Evolutionary conservation across 2,329 filamentous ascomycete species (phyloP), one percentile per base, ranked within the genome.

Genomic region (Fusarium sarcochroum): DNA sequence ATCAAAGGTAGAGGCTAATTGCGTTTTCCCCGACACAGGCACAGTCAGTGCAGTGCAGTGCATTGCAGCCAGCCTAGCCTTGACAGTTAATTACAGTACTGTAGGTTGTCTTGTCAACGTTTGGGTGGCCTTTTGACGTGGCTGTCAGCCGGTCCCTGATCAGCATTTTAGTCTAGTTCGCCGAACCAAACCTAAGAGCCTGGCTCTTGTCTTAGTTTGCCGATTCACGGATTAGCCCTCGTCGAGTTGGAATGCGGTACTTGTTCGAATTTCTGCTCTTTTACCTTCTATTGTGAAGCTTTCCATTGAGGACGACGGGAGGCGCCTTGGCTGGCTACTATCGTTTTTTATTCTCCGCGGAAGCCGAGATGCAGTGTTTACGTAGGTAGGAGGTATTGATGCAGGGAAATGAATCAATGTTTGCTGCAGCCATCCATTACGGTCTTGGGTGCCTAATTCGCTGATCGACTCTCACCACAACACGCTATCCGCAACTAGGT

Each of bases 191-290:
- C 49, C 40, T 41, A 57, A 47, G 48, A 27, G 54, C 35, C 32
- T 42, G 47, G 35, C 27, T 45, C 25, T 27, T 45, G 53, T 32
- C 32, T 38, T 23, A 25, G 21, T 42, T 65, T 64, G 45, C 40
- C 46, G 35, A 27, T 25, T 52, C 52, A 18, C 17, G 60, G 60
- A 21, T 38, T 64, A 64, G 49, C 35, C 18, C 47, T 44, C 49
- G 54, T 17, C 14, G 52, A 49, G 41, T 37, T 63, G 66, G 66
- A 69, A 69, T 69, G 66, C 27, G 49, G 45, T 48, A 40, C 41
- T 64, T 41, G 35, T 49, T 27, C 15, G 18, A 52, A 32, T 41
- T 25, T 35, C 14, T 37, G 15, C 23, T 42, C 25, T 58, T 17
- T 58, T 25, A 18, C 41, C 37, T 34, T 48, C 13, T 11, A 45